phyloP scores from a whole-genome alignment of 768 basidiomycete species.

The Nidula microcarpa region DNA sequence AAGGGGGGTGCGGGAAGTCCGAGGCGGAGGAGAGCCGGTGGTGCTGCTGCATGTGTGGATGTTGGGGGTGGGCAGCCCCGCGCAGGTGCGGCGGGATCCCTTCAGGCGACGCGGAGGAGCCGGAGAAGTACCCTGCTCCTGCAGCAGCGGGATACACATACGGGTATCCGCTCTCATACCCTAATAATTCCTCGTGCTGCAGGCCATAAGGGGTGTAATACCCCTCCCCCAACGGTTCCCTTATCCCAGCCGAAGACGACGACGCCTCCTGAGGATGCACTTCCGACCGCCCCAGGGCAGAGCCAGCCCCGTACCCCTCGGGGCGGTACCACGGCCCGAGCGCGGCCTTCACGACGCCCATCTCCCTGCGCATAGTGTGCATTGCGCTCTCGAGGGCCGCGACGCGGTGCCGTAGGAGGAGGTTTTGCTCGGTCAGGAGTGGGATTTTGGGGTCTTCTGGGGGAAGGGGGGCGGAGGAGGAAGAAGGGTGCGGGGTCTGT shows the following conservation, averaged over 20 bases:
- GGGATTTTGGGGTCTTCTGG: constrained; percentile 21
- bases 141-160: not conserved
- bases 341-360: constrained; percentile 48
- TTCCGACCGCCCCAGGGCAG: not conserved
- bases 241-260: not conserved
- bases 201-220: not conserved
- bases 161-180: not conserved
- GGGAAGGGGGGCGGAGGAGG: not conserved
- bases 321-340: constrained; percentile 49
- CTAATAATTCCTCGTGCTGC: not conserved
- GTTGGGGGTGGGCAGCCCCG: not conserved
- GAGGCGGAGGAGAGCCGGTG: not conserved
- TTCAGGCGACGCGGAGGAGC: not conserved
- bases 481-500: not conserved
- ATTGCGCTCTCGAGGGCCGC: constrained; percentile 56
- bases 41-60: not conserved
- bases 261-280: not conserved
- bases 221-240: not conserved
- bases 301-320: not conserved
- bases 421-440: constrained; percentile 60
- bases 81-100: not conserved
- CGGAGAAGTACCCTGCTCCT: not conserved
- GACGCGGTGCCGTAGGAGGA: constrained; percentile 53
- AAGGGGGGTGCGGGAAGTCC: constrained; percentile 1
- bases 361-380: constrained; percentile 50